Base-by-base conservation (phyloP, 192 early-diverging fungal species). In the Rhizophagus prolifer region DNA sequence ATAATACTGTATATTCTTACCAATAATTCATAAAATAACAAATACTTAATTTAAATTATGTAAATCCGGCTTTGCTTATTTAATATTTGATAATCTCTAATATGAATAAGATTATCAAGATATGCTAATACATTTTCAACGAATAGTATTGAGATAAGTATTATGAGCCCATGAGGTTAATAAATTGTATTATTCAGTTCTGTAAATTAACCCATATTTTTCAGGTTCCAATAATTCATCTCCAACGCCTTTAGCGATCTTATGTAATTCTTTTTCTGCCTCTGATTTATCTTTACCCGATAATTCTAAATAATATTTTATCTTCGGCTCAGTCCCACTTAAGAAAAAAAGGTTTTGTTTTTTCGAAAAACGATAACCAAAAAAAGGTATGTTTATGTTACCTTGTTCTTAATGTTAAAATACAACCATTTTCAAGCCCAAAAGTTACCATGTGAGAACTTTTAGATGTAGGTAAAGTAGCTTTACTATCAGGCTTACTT, bases 371-470 rank as follows among this genome's bases (percentile, higher is more conserved):
- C 4, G 36, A 4, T 34, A 38, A 38, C 0, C 31, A 31, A 38
- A 8, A 38, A 38, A 38, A 38, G 7, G 6, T 38, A 38, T 8
- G 36, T 38, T 38, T 38, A 67, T 23, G 41, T 54, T 61, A 80
- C 80, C 79, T 88, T 3, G 92, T 90, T 70, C 90, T 85, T 79
- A 92, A 78, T 10, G 91, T 93, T 67, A 90, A 85, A 26, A 91
- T 88, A 60, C 86, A 88, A 59, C 86, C 87, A 58, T 92, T 90
- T 72, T 90, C 87, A 16, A 92, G 88, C 74, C 85, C 85, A 79
- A 98, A 95, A 0, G 96, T 98, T 47, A 98, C 90, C 96, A 98
- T 98, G 41, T 98, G 92, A 6, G 95, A 90, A 7, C 88, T 85
- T 1, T 86, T 76, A 2, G 94, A 93, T 3, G 92, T 90, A 3